Base-by-base conservation (phyloP, 805 yeast species). In the Kuraishia borneana region DNA sequence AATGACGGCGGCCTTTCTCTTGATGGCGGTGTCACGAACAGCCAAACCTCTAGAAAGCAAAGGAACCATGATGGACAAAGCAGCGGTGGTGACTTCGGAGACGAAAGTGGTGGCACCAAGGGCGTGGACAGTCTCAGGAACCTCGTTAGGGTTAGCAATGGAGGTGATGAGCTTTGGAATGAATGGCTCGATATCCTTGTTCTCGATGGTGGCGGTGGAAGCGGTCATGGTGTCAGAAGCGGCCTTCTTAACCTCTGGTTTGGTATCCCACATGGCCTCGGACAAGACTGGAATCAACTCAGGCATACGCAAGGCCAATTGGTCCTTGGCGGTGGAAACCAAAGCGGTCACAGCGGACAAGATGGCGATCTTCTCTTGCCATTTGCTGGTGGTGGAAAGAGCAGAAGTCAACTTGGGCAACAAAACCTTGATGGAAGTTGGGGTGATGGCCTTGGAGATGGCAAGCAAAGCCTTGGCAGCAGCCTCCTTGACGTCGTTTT, bases 261-360 rank as follows among this genome's bases (percentile, higher is more conserved):
- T 92, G 68, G 99, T 92, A 70, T 92, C 98, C 99, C 99, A 92
- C 97, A 92, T 92, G 56, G 96, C 85, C 74, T 92, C 99, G 53
- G 98, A 92, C 56, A 92, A 72, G 49, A 81, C 92, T 65, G 99
- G 98, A 56, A 92, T 89, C 63, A 92, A 78, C 75, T 92, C 97
- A 57, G 97, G 95, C 97, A 92, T 92, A 77, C 98, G 87, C 57
- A 92, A 76, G 52, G 98, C 95, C 51, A 92, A 72, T 75, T 88
- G 99, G 53, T 68, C 82, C 67, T 88, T 89, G 53, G 98, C 96
- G 50, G 85, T 73, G 60, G 84, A 94, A 53, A 92, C 98, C 57
- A 89, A 72, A 50, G 76, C 75, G 47, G 95, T 65, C 56, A 92
- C 70, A 54, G 95, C 82, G 58, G 74, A 75, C 62, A 92, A 73